Evolutionary conservation across 176 grass and related monocot genomes (phyloP).

Genomic region (Ananas comosus): DNA sequence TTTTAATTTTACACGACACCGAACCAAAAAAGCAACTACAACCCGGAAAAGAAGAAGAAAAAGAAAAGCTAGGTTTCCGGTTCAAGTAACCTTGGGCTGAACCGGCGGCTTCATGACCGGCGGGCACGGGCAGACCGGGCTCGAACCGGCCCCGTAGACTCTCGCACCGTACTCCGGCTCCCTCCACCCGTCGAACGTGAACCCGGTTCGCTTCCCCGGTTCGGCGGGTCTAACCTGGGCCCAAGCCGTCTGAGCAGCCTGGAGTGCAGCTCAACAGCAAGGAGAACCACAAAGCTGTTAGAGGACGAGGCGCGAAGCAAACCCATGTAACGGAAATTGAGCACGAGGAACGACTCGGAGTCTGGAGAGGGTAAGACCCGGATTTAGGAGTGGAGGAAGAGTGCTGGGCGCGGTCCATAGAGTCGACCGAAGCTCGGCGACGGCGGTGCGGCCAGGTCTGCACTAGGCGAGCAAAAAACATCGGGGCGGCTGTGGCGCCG

Average conservation of each 20-base stretch:
- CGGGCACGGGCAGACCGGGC: background rate
- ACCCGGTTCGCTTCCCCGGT: background rate
- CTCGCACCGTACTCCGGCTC: background rate
- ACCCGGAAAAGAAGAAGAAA: too few species aligned
- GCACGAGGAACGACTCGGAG: background rate
- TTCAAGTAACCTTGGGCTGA: background rate
- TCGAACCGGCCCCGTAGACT: background rate
- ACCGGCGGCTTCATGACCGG: background rate
- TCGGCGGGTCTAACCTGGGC: background rate
- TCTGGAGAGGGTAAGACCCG: background rate
- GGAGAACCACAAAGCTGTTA: too few species aligned
- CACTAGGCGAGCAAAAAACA: too few species aligned
- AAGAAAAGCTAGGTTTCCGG: too few species aligned
- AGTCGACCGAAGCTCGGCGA: slow-evolving; percentile 21
- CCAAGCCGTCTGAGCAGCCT: background rate
- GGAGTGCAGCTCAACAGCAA: background rate
- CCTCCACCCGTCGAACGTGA: background rate
- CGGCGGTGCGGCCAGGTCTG: slow-evolving; percentile 32
- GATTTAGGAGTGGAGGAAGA: background rate
- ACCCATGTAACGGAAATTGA: background rate
- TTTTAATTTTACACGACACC: too few species aligned
- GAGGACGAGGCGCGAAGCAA: background rate
- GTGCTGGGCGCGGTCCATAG: background rate
- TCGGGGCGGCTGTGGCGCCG: background rate
- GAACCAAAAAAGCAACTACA: too few species aligned